These are phyloP conservation scores for Fusarium pseudoanthophilum DNA, from an alignment of 2,329 filamentous ascomycete species.

Conservation along the genomic window DNA sequence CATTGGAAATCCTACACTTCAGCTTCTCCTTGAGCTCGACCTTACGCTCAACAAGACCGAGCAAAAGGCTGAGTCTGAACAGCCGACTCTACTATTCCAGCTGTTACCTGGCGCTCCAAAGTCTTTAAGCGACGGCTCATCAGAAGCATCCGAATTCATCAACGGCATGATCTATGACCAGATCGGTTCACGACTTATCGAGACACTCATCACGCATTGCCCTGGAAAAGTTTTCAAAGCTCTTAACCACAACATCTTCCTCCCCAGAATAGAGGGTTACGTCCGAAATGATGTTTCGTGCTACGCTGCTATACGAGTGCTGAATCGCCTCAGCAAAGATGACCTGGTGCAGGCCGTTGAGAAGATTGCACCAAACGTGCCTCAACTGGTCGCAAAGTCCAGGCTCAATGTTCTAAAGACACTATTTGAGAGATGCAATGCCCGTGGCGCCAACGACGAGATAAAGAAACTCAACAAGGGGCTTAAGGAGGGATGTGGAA, in stretches of 20 bases:
- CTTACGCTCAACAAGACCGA: slow-evolving; percentile 75
- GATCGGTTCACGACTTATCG: slow-evolving; percentile 88
- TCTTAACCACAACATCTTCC: slow-evolving; percentile 83
- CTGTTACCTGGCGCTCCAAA: slow-evolving; percentile 81
- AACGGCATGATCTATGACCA: slow-evolving; percentile 89
- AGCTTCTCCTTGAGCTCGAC: slow-evolving; percentile 88
- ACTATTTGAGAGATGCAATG: slow-evolving; percentile 83
- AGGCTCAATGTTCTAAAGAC: slow-evolving; percentile 83
- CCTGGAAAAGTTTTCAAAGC: slow-evolving; percentile 93
- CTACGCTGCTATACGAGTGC: slow-evolving; percentile 84
- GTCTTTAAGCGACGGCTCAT: slow-evolving; percentile 76
- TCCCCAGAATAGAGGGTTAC: slow-evolving; percentile 80
- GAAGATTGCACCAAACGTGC: slow-evolving; percentile 77
- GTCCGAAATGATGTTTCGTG: slow-evolving; percentile 90
- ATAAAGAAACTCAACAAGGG: slow-evolving; percentile 60
- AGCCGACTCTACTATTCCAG: slow-evolving; percentile 72
- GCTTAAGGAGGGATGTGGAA: slow-evolving; percentile 60
- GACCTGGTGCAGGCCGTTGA: slow-evolving; percentile 80
- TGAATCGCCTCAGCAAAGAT: slow-evolving; percentile 87
- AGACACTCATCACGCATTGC: slow-evolving; percentile 82
- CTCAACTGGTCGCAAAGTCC: slow-evolving; percentile 76
- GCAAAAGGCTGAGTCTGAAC: slow-evolving; percentile 48
- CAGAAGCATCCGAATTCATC: slow-evolving; percentile 80
- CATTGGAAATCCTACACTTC: slow-evolving; percentile 91
- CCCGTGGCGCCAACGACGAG: slow-evolving; percentile 69